phyloP scores from a whole-genome alignment of 2,329 filamentous ascomycete species.

The Diplodia mutila region DNA sequence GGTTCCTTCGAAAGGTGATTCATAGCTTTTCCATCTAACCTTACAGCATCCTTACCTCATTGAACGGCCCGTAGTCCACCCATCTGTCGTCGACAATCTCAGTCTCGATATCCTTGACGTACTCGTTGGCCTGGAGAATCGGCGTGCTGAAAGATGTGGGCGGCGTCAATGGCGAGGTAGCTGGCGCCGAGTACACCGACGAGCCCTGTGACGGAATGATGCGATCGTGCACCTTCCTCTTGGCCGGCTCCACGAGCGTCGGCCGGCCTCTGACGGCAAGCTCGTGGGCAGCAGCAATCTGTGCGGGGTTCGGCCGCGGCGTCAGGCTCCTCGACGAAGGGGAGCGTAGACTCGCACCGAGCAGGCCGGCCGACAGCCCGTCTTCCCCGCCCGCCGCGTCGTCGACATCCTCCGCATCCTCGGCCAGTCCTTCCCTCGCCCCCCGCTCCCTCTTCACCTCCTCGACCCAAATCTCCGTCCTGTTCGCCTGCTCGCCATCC shows the following conservation, averaged over 20 bases:
- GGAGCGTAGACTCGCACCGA: neutral
- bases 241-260: neutral
- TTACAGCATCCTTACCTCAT: slow-evolving; percentile 2
- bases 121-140: neutral
- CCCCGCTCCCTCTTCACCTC: neutral
- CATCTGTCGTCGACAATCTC: slow-evolving; percentile 13
- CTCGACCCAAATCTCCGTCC: neutral
- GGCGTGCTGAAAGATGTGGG: neutral
- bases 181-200: neutral
- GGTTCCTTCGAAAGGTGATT: neutral
- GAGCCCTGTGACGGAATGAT: neutral
- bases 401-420: neutral
- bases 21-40: neutral
- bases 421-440: neutral
- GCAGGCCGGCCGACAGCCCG: neutral
- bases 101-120: slow-evolving; percentile 10
- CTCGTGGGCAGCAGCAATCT: neutral
- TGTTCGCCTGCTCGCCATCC: neutral
- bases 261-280: neutral
- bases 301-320: neutral
- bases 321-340: neutral
- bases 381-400: neutral
- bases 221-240: neutral
- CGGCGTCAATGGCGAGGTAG: neutral
- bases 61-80: slow-evolving; percentile 1